A percentile compares a stretch with the other conserved stretches of the same genome.
Evolutionary conservation across 78 protist species (phyloP).

Genomic region (Chrysochromulina parva): DNA sequence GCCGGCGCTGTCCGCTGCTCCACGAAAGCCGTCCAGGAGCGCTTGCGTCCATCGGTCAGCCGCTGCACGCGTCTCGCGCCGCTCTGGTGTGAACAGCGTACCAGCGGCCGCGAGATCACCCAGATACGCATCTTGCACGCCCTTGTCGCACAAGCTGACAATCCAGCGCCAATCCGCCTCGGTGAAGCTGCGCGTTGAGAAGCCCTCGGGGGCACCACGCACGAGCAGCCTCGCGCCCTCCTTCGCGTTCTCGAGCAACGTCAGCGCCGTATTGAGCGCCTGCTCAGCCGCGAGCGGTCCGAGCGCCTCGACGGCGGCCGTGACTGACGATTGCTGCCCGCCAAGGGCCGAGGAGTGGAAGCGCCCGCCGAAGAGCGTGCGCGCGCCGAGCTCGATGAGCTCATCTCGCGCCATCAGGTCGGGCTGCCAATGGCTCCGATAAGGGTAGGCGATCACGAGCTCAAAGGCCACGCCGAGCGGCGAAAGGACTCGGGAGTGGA

Average conservation of each 20-base stretch:
- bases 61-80: no score
- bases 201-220: neutral
- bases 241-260: neutral
- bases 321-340: neutral
- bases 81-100: no score
- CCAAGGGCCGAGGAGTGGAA: neutral
- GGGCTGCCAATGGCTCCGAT: neutral
- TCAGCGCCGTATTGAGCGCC: neutral
- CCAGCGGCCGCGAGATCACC: no score
- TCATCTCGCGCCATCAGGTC: neutral
- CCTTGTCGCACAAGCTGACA: neutral
- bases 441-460: neutral
- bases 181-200: neutral
- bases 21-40: no score
- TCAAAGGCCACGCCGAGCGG: neutral
- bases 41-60: no score
- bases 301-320: neutral
- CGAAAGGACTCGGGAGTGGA: neutral
- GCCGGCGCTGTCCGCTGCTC: no score
- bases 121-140: neutral
- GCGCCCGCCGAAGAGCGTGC: neutral
- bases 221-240: neutral
- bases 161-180: neutral
- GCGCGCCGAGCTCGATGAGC: conserved; percentile 6
- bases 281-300: neutral